Conservation (phyloP, 2,329 filamentous ascomycete species). For the Eutypa lata region DNA sequence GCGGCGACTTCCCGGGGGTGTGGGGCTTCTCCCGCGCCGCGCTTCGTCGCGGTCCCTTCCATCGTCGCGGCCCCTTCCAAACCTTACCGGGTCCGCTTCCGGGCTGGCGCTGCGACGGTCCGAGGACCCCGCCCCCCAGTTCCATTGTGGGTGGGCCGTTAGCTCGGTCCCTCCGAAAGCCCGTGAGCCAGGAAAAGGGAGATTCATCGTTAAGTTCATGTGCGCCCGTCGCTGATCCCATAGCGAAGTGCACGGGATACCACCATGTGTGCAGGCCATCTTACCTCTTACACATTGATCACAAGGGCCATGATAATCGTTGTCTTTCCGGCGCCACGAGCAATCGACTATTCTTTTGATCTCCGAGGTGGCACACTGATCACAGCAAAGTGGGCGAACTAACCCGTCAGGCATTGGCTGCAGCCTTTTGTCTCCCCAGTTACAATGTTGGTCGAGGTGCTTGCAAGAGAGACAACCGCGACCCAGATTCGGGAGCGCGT, state of each 20-base stretch:
- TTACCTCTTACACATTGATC: background rate
- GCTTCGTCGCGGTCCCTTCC: too few relatives aligned
- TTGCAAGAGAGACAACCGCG: background rate
- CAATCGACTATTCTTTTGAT: background rate
- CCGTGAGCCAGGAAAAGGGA: too few relatives aligned
- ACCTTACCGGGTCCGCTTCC: too few relatives aligned
- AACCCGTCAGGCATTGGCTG: slow-evolving; percentile 8
- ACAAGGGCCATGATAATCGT: background rate
- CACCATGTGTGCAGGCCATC: background rate
- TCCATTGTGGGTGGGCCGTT: too few relatives aligned
- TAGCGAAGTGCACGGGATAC: background rate
- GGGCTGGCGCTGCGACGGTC: too few relatives aligned
- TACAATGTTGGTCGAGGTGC: slow-evolving; percentile 1
- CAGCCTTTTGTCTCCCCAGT: background rate
- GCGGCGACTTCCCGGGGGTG: too few relatives aligned
- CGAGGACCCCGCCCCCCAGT: too few relatives aligned
- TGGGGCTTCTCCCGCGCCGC: too few relatives aligned
- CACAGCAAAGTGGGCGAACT: slow-evolving; percentile 6
- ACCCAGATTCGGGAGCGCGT: background rate
- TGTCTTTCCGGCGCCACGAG: background rate
- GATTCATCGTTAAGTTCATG: background rate
- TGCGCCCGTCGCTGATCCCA: background rate
- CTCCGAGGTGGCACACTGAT: background rate
- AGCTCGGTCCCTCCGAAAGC: too few relatives aligned
- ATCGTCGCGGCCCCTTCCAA: too few relatives aligned